Conservation (phyloP, 306 rosid genomes). For the Cucumis melo region DNA sequence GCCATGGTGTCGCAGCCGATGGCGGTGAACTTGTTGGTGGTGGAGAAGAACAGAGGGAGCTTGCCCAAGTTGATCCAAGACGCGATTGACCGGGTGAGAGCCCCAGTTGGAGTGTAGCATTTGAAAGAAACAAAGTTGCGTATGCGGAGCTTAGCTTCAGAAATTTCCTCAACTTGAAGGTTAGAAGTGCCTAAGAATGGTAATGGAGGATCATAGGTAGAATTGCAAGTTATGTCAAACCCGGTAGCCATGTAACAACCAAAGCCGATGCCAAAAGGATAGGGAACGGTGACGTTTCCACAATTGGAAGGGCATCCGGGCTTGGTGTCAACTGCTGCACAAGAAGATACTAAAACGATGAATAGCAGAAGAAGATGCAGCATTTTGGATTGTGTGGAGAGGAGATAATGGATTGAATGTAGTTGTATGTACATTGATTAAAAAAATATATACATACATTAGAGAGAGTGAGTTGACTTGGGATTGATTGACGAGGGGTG, state of each 20-base stretch:
- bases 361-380: not conserved
- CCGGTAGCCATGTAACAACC: not conserved
- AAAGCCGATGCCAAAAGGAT: not conserved
- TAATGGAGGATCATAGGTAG: not conserved
- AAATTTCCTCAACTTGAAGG: not conserved
- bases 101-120: slow-evolving; percentile 3
- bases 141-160: not conserved
- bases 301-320: slow-evolving; percentile 2
- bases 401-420: no score
- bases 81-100: not conserved
- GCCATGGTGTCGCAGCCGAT: slow-evolving; percentile 13
- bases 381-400: not conserved
- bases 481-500: no score
- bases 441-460: no score
- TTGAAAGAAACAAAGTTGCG: not conserved
- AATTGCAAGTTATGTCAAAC: not conserved
- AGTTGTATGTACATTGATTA: no score
- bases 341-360: not conserved
- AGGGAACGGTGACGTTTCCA: not conserved
- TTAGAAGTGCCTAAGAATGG: not conserved
- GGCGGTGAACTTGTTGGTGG: slow-evolving; percentile 4
- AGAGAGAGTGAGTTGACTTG: no score
- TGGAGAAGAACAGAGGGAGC: slow-evolving; percentile 1
- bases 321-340: not conserved
- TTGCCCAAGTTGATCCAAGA: slow-evolving; percentile 2